phyloP scores from a whole-genome alignment of 371 early-diverging fungal genomes.

The Apophysomyces trapeziformis region DNA sequence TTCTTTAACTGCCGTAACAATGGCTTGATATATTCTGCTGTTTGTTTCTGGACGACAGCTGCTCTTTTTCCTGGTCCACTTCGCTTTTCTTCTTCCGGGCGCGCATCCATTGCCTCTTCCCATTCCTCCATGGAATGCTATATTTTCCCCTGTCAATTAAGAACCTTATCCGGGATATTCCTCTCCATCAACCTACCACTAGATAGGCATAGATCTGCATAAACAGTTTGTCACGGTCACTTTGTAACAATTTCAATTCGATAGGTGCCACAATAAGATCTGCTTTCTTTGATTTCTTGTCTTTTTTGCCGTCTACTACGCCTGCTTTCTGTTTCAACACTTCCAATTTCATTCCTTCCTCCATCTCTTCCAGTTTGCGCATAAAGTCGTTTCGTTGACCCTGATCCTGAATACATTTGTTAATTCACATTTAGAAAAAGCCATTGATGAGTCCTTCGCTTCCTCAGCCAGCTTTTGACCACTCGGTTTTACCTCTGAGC shows the following conservation, averaged over 20 bases:
- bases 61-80: constrained; percentile 78
- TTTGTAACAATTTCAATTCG: constrained; percentile 66
- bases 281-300: constrained; percentile 48
- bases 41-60: constrained; percentile 82
- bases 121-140: constrained; percentile 85
- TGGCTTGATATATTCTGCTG: constrained; percentile 88
- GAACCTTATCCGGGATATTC: background rate
- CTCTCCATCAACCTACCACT: constrained; percentile 42
- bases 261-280: constrained; percentile 44
- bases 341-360: constrained; percentile 80
- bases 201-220: constrained; percentile 84
- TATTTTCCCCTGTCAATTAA: background rate
- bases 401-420: constrained; percentile 20
- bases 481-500: constrained; percentile 37
- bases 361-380: constrained; percentile 83
- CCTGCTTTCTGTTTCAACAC: constrained; percentile 65
- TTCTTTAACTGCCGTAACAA: constrained; percentile 87
- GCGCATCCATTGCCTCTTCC: constrained; percentile 79
- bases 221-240: constrained; percentile 76
- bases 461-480: background rate
- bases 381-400: constrained; percentile 94
- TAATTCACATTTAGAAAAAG: background rate
- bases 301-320: constrained; percentile 39
- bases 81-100: constrained; percentile 78
- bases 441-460: background rate